Base-by-base conservation (phyloP, 2,329 filamentous ascomycete species). In the Colletotrichum sansevieriae region DNA sequence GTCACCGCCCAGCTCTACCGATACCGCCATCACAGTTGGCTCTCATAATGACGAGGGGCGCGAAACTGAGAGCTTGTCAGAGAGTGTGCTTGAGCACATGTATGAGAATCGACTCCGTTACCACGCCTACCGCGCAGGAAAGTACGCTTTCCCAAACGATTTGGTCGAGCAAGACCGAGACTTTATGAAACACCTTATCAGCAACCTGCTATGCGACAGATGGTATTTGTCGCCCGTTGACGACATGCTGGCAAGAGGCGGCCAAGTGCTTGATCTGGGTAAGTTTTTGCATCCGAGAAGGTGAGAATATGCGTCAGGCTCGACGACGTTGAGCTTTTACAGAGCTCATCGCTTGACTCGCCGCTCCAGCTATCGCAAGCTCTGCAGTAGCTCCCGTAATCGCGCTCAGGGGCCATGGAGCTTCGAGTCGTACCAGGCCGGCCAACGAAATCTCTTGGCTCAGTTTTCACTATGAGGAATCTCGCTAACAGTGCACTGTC, bases 201-300 rank as follows among this genome's bases (percentile, higher is more conserved):
- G 79, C 3, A 70, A 81, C 3, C 76, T 80, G 8, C 62, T 83
- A 13, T 81, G 79, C 49, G 81, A 79, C 3, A 76, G 75, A 49
- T 78, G 79, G 37, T 85, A 84, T 67, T 80, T 81, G 68, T 79
- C 84, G 2, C 84, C 84, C 0, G 74, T 86, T 13, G 77, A 81
- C 10, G 72, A 78, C 1, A 46, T 73, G 7, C 70, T 86, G 35
- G 74, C 77, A 49, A 68, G 70, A 3, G 83, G 83, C 0, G 83
- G 75, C 0, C 76, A 81, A 55, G 81, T 86, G 3, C 78, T 85
- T 22, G 84, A 87, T 70, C 71, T 87, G 20, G 84, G 84, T 81
- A 74, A 63, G 79, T 78, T 5, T 46, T 9, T 13, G n/a, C 39
- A 12, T 44, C n/a, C 25, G 9, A 43, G 9, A 43, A 44, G 10